phyloP scores from a whole-genome alignment of 192 early-diverging fungal species.

The Coemansia sp. region DNA sequence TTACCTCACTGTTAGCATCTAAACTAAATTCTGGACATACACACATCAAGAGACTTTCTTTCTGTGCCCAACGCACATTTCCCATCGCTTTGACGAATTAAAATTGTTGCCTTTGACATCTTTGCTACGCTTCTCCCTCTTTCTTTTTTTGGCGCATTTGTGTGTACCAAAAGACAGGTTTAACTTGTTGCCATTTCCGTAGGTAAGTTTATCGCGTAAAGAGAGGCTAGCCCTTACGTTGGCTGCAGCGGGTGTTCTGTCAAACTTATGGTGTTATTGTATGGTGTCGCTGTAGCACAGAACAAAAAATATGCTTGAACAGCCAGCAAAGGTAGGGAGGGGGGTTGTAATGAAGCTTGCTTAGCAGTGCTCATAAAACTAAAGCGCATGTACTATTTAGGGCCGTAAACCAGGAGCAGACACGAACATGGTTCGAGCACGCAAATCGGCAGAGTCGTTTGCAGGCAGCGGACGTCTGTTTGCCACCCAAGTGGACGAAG shows the following conservation, averaged over 20 bases:
- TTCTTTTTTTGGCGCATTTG: neutral
- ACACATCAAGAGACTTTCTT: neutral
- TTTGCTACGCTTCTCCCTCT: neutral
- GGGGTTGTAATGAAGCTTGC: neutral
- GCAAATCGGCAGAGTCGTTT: slow-evolving; percentile 47
- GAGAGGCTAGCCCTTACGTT: too few relatives aligned
- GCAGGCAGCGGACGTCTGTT: slow-evolving; percentile 31
- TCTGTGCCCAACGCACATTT: too few relatives aligned
- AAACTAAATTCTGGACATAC: slow-evolving; percentile 1
- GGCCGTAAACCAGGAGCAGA: slow-evolving; percentile 33
- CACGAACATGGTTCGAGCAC: slow-evolving; percentile 46
- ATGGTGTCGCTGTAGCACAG: too few relatives aligned
- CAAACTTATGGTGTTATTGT: too few relatives aligned
- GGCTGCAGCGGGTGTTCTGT: too few relatives aligned
- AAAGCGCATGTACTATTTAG: slow-evolving; percentile 22
- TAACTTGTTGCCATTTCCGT: too few relatives aligned
- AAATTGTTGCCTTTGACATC: neutral
- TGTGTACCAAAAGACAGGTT: too few relatives aligned
- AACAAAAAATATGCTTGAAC: slow-evolving; percentile 32
- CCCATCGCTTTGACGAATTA: too few relatives aligned
- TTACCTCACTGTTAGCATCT: slow-evolving; percentile 3
- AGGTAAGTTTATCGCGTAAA: too few relatives aligned
- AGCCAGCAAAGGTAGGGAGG: slow-evolving; percentile 37
- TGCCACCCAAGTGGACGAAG: slow-evolving; percentile 46
- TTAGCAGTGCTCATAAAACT: neutral